Evolutionary conservation across 495 filamentous ascomycete genomes (phyloP).

Genomic region (Penicillium subrubescens): DNA sequence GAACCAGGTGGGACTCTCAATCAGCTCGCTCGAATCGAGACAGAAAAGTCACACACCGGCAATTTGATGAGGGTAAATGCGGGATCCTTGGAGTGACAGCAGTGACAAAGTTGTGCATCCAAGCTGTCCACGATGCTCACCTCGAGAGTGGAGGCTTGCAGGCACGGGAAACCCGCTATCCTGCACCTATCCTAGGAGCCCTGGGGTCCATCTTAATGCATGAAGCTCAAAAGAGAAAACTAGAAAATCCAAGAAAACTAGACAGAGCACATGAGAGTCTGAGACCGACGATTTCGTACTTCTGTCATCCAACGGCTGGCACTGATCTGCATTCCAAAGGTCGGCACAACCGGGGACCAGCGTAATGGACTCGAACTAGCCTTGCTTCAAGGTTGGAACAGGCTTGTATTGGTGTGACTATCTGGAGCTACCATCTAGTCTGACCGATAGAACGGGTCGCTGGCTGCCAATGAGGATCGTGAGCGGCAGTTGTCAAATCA

Average conservation of each 20-base stretch:
- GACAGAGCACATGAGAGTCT: conserved; percentile 4
- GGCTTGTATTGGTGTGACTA: background rate
- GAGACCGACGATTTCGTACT: conserved; percentile 11
- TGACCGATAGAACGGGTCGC: background rate
- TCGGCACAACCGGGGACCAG: conserved; percentile 3
- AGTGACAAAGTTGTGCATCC: background rate
- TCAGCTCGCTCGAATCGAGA: background rate
- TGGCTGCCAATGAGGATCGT: background rate
- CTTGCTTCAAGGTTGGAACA: conserved; percentile 8
- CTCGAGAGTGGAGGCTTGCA: background rate
- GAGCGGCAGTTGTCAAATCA: background rate
- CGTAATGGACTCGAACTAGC: conserved; percentile 13
- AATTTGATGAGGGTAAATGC: background rate
- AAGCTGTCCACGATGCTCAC: background rate
- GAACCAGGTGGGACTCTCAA: background rate
- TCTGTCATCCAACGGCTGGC: conserved; percentile 5
- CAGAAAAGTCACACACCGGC: background rate
- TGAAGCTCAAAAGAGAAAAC: conserved; percentile 1
- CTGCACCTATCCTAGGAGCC: background rate
- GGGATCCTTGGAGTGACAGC: conserved; percentile 6
- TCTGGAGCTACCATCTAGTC: conserved; percentile 2
- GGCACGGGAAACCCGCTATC: background rate
- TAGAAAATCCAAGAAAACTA: conserved; percentile 1
- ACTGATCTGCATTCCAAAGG: conserved; percentile 19
- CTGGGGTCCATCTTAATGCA: background rate